A percentile compares a stretch with the other conserved stretches of the same genome.
Conservation (phyloP, 2,329 filamentous ascomycete species). For the Alternaria gansuensis region DNA sequence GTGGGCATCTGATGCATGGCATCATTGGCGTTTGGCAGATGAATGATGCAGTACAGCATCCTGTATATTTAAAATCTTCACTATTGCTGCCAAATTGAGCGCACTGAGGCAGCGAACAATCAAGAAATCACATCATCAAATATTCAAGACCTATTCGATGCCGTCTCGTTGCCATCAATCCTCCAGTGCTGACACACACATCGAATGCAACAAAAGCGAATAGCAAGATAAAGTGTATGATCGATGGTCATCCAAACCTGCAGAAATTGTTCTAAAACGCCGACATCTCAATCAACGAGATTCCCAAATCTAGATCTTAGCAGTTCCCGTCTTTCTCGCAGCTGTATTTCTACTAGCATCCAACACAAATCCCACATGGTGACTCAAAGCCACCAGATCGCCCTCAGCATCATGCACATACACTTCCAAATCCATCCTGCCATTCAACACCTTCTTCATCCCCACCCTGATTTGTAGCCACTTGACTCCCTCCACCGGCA, state of each 20-base stretch:
- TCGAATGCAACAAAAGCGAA: neutral
- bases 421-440: slow-evolving; percentile 78
- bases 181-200: neutral
- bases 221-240: neutral
- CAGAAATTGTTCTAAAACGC: neutral
- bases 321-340: slow-evolving; percentile 55
- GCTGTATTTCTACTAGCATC: slow-evolving; percentile 70
- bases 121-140: neutral
- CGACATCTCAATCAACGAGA: neutral
- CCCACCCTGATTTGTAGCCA: slow-evolving; percentile 74
- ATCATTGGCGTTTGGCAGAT: slow-evolving; percentile 19
- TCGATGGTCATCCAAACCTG: neutral
- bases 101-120: slow-evolving; percentile 7
- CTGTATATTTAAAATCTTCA: neutral
- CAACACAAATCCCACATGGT: slow-evolving; percentile 73
- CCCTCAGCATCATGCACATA: slow-evolving; percentile 70
- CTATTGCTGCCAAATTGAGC: slow-evolving; percentile 1
- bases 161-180: neutral
- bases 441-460: slow-evolving; percentile 73
- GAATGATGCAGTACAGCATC: slow-evolving; percentile 5
- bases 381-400: slow-evolving; percentile 72
- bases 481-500: slow-evolving; percentile 73
- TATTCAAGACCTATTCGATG: neutral
- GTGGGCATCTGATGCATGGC: slow-evolving; percentile 7
- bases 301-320: slow-evolving; percentile 44